phyloP scores from a whole-genome alignment of 2,329 filamentous ascomycete species.

The Metarhizium album region DNA sequence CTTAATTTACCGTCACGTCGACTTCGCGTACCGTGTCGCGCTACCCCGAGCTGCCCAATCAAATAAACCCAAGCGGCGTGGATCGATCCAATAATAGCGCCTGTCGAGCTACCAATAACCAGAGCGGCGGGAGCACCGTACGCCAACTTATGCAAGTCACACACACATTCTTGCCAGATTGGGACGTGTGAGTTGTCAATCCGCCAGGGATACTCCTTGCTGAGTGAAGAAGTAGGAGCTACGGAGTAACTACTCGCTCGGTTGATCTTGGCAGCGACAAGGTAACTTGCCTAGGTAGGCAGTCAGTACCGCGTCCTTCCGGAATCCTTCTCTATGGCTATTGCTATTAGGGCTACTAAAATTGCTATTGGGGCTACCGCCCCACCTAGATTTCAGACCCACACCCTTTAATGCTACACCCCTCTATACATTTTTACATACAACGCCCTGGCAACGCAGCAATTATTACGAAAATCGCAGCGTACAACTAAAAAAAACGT shows the following conservation, averaged over 20 bases:
- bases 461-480: no score
- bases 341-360: no score
- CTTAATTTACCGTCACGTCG: slow-evolving; percentile 2
- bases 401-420: no score
- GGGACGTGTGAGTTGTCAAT: not conserved
- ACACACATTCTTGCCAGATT: not conserved
- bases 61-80: not conserved
- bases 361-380: no score
- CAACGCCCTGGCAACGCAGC: no score
- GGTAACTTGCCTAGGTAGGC: no score
- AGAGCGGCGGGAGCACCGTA: not conserved
- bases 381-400: no score
- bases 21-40: slow-evolving; percentile 1
- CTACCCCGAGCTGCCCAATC: not conserved
- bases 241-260: no score
- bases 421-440: no score
- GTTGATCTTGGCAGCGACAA: not conserved
- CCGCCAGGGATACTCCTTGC: not conserved
- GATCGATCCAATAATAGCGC: not conserved
- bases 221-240: not conserved
- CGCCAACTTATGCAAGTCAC: not conserved
- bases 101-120: not conserved
- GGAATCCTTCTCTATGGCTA: not conserved
- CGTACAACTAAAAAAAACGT: no score
- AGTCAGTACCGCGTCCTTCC: not conserved